Evolutionary conservation across 2,329 filamentous ascomycete genomes (phyloP), one percentile per base, ranked within the genome.

Genomic region (Colletotrichum musicola): DNA sequence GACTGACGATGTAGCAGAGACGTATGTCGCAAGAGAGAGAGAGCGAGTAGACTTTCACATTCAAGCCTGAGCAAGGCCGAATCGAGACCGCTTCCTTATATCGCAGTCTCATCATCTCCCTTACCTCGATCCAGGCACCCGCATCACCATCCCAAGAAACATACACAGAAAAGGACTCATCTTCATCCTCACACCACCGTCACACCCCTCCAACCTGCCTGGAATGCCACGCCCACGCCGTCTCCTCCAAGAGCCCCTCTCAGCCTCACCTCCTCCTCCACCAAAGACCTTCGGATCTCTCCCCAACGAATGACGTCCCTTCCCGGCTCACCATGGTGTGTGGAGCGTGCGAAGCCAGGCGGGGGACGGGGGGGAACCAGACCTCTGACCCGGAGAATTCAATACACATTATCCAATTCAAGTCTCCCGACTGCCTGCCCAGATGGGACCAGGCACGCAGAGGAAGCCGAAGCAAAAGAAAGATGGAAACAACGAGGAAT

Each of bases 21-120:
- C 27, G 25, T 18, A 10, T 51, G 47, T 51, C 14, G 46, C 55
- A 30, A 51, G 25, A 20, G 40, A 68, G 47, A 64, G 40, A 46
- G 30, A 35, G 44, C 20, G 27, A 42, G 16, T 42, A 38, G 16
- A 42, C 47, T 65, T 12, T 14, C 27, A 27, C 30, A 2, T 2
- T 12, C 58, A 30, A 44, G 18, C 30, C 51, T 20, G 44, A 13
- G 40, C 30, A 35, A 10, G 30, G 30, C 30, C 30, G 6, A 20
- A 40, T 30, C 57, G 40, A 38, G 55, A 47, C 35, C 9, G 20
- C 62, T n/a, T 56, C 44, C 55, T 69, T 69, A 69, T 69, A 68
- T 64, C 35, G 54, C 40, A 27, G 49, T 66, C 49, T 6, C 27
- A 2, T 27, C 18, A 35, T 38, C 22, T 59, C 61, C 65, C 65